Evolutionary conservation across 1,284 basidiomycete species (phyloP).

Genomic region (Ceratobasidium papillatum): DNA sequence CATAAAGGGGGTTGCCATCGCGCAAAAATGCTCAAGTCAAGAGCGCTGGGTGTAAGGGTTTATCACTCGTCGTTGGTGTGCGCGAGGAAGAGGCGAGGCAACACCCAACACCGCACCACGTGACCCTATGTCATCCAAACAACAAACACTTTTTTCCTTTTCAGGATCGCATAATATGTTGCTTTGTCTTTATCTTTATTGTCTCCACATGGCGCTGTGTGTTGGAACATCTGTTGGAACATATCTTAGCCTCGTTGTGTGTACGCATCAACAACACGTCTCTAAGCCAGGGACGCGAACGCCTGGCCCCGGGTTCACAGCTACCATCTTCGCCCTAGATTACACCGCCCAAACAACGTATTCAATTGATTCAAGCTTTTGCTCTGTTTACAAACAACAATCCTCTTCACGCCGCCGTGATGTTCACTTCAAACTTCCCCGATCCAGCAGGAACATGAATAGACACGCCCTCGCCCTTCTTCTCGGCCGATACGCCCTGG

Average conservation of each 20-base stretch:
- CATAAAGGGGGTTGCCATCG: slow-evolving; percentile 39
- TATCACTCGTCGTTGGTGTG: slow-evolving; percentile 27
- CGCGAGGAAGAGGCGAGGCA: slow-evolving; percentile 33
- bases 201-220: neutral
- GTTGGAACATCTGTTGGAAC: neutral
- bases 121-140: slow-evolving; percentile 25
- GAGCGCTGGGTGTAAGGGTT: slow-evolving; percentile 30
- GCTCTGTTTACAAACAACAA: neutral
- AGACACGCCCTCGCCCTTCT: neutral
- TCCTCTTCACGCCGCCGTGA: slow-evolving; percentile 11
- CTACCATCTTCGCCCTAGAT: neutral
- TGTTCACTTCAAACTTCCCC: slow-evolving; percentile 13
- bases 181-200: neutral
- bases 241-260: neutral
- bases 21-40: neutral
- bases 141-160: slow-evolving; percentile 12
- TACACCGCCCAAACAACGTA: neutral
- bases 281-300: neutral
- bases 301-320: neutral
- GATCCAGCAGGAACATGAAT: slow-evolving; percentile 20
- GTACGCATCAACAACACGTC: neutral
- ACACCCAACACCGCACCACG: slow-evolving; percentile 23
- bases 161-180: neutral
- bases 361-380: slow-evolving; percentile 5
- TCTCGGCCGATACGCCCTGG: slow-evolving; percentile 1